Percentiles rank a stretch among this genome's conserved stretches.
These are phyloP conservation scores for Immersiella caudata DNA, from an alignment of 495 filamentous ascomycete genomes.

Conservation along the genomic window DNA sequence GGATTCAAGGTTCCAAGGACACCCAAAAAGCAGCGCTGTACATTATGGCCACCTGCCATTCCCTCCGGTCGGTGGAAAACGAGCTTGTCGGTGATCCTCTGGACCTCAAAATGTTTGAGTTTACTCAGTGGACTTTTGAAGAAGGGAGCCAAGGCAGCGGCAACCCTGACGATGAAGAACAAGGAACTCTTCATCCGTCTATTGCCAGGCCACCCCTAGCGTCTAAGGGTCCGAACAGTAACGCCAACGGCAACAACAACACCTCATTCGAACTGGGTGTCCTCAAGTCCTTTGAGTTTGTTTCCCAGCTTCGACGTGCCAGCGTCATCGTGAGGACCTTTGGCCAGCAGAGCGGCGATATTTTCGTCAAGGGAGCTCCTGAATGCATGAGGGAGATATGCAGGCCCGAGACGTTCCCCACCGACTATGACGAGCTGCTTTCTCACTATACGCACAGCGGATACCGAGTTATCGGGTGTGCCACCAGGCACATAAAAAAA, in stretches of 20 bases:
- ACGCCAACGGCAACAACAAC: not conserved
- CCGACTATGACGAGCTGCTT: constrained; percentile 85
- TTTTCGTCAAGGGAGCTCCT: constrained; percentile 96
- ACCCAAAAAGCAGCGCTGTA: constrained; percentile 74
- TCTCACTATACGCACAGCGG: constrained; percentile 91
- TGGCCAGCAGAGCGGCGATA: constrained; percentile 72
- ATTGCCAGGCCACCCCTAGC: constrained; percentile 79
- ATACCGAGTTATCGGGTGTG: constrained; percentile 96
- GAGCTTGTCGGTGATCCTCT: constrained; percentile 93
- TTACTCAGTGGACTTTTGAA: constrained; percentile 90
- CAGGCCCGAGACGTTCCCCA: constrained; percentile 75
- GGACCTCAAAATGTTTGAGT: constrained; percentile 98
- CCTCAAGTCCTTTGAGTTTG: constrained; percentile 89
- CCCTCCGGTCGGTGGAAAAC: constrained; percentile 79
- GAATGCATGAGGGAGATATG: constrained; percentile 97
- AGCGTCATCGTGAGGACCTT: constrained; percentile 91
- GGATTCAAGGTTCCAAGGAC: constrained; percentile 61
- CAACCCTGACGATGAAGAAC: constrained; percentile 62
- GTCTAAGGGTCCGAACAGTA: constrained; percentile 56
- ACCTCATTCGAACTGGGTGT: constrained; percentile 76
- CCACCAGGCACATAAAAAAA: constrained; percentile 81
- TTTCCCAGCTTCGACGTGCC: constrained; percentile 90
- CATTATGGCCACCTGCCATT: constrained; percentile 98
- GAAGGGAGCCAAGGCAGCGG: constrained; percentile 71
- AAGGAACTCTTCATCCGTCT: constrained; percentile 72